phyloP scores from a whole-genome alignment of 2,329 filamentous ascomycete species.

The Ceratocystis colombiana region DNA sequence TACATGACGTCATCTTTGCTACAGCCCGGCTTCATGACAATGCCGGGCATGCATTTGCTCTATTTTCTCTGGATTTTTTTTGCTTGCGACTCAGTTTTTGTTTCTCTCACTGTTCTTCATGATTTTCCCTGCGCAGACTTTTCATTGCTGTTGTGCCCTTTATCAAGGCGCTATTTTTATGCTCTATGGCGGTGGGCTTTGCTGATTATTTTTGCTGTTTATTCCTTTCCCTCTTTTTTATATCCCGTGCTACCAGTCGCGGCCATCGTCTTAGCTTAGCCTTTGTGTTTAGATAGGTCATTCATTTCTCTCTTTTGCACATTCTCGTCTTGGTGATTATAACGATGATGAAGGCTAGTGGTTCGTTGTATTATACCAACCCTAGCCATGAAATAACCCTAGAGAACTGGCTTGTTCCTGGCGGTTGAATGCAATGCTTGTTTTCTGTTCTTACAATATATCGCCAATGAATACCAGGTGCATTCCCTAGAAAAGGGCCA shows the following conservation, averaged over 20 bases:
- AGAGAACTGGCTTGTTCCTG: neutral
- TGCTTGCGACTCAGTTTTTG: neutral
- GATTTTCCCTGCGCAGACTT: neutral
- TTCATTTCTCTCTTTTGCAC: neutral
- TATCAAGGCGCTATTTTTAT: slow-evolving; percentile 9
- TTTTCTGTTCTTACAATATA: neutral
- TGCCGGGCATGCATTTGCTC: neutral
- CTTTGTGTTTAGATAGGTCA: slow-evolving; percentile 11
- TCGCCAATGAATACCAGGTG: neutral
- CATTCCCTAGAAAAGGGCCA: slow-evolving; percentile 4
- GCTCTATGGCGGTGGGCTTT: slow-evolving; percentile 6
- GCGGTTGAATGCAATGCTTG: neutral
- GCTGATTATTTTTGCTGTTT: slow-evolving; percentile 13
- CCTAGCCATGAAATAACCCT: neutral
- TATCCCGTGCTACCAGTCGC: slow-evolving; percentile 7
- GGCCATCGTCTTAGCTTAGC: slow-evolving; percentile 10
- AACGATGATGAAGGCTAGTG: neutral
- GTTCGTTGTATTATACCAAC: neutral
- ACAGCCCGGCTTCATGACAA: neutral
- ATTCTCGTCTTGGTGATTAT: neutral
- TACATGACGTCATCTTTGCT: slow-evolving; percentile 16
- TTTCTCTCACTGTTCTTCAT: neutral
- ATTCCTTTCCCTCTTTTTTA: slow-evolving; percentile 12
- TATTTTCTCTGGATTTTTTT: slow-evolving; percentile 3
- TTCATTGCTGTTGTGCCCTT: neutral